These are phyloP conservation scores for Rhazya stricta DNA, from an alignment of 257 asterid genomes.

Conservation along the genomic window DNA sequence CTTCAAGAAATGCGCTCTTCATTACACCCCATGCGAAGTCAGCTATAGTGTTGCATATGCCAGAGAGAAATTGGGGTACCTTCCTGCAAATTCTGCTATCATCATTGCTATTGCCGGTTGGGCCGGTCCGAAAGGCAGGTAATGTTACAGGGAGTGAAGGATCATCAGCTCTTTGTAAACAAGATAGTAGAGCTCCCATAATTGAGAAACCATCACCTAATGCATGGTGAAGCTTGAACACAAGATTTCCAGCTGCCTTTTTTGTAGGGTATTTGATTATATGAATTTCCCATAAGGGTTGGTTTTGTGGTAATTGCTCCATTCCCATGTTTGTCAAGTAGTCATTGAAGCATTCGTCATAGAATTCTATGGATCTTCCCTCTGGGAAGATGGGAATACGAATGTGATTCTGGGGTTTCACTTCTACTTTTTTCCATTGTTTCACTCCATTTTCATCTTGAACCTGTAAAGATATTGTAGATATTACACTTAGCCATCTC, in stretches of 20 bases:
- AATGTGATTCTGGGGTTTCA: slow-evolving; percentile 28
- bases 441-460: slow-evolving; percentile 27
- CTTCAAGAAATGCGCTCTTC: slow-evolving; percentile 38
- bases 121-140: slow-evolving; percentile 19
- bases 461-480: slow-evolving; percentile 16
- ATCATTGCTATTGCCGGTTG: background rate
- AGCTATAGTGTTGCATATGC: slow-evolving; percentile 21
- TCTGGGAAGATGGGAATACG: slow-evolving; percentile 23
- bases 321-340: slow-evolving; percentile 29
- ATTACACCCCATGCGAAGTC: slow-evolving; percentile 34
- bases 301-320: slow-evolving; percentile 31
- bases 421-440: slow-evolving; percentile 34
- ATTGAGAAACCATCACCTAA: slow-evolving; percentile 44
- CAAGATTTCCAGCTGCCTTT: slow-evolving; percentile 30
- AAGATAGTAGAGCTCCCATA: slow-evolving; percentile 42
- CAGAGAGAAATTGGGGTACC: slow-evolving; percentile 11
- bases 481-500: background rate
- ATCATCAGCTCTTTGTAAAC: slow-evolving; percentile 37
- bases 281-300: slow-evolving; percentile 44
- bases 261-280: slow-evolving; percentile 35
- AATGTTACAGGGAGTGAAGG: slow-evolving; percentile 37
- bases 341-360: slow-evolving; percentile 34
- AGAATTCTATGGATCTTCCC: slow-evolving; percentile 26
- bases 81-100: slow-evolving; percentile 4
- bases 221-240: slow-evolving; percentile 40